Base-by-base conservation (phyloP, 2,329 filamentous ascomycete genomes). In the Calonectria crousiana region DNA sequence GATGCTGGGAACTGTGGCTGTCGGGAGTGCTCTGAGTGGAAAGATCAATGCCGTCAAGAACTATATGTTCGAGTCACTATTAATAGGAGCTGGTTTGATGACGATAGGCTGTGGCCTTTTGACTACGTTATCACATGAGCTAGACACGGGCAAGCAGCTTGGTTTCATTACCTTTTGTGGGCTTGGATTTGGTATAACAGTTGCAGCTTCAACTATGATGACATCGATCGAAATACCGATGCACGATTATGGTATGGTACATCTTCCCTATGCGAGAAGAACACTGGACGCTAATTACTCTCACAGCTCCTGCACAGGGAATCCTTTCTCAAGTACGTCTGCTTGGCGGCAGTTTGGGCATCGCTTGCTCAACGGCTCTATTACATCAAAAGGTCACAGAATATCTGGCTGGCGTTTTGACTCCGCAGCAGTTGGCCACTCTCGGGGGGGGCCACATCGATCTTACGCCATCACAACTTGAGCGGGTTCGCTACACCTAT, bases 331-430 rank as follows among this genome's bases (percentile, higher is more conserved):
- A 91, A 70, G 81, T 86, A 30, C 85, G 89, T 38, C 86, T 91
- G 28, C 82, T 90, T 0, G 89, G 89, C 6, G 89, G 89, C 8
- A 90, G 89, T 71, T 82, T 91, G 34, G 89, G 89, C 4, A 90
- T 91, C 67, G 88, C 89, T 3, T 85, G 87, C 1, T 90, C 88
- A 26, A 87, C 89, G 0, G 87, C 87, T 20, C 84, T 90, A 20
- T 77, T 89, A 77, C 53, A 82, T 74, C 65, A 83, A 78, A 77
- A 83, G 82, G 52, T 80, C 9, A 72, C 78, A 32, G 70, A 80
- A 4, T 75, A 81, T 32, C 76, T 86, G 41, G 74, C 76, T 2
- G 81, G 78, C n/a, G 69, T 81, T 5, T 56, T 85, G 3, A 75
- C 82, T 11, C 69, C 81, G 1, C 73, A 79, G 10, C 80, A 85